Evolutionary conservation across 1,139 yeast species (phyloP).

Genomic region (Yamadazyma siamensis): DNA sequence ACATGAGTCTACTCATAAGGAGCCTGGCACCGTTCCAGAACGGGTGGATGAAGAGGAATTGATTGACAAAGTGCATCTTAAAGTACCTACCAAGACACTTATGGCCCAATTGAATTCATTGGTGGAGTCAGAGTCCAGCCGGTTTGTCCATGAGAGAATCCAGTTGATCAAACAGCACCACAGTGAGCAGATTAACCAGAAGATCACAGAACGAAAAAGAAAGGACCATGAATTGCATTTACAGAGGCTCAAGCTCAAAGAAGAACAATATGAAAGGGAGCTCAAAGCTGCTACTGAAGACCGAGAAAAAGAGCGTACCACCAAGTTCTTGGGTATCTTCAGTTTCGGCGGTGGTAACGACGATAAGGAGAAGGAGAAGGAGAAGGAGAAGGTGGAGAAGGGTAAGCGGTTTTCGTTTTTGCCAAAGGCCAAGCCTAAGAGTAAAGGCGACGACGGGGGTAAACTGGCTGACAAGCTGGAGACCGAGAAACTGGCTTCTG

Average conservation of each 20-base stretch:
- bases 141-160: conserved; percentile 38
- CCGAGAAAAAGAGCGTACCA: conserved; percentile 17
- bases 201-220: conserved; percentile 39
- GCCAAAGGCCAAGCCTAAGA: conserved; percentile 12
- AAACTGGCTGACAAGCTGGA: background rate
- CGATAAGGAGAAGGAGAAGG: conserved; percentile 1
- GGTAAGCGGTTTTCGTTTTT: conserved; percentile 19
- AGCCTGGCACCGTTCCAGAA: background rate
- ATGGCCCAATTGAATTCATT: conserved; percentile 24
- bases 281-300: conserved; percentile 25
- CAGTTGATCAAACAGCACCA: conserved; percentile 39
- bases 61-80: conserved; percentile 6
- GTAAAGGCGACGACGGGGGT: conserved; percentile 2
- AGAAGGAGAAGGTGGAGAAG: conserved; percentile 1
- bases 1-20: conserved; percentile 2
- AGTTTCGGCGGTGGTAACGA: conserved; percentile 6
- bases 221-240: conserved; percentile 40
- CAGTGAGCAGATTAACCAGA: conserved; percentile 34
- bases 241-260: conserved; percentile 33
- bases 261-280: conserved; percentile 38
- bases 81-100: conserved; percentile 7
- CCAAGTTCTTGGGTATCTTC: conserved; percentile 28
- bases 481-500: background rate
- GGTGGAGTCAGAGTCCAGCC: conserved; percentile 37
- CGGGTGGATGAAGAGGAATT: conserved; percentile 3